These are phyloP conservation scores for Trypanosoma mega DNA, from an alignment of 208 protist genomes.

Conservation along the genomic window DNA sequence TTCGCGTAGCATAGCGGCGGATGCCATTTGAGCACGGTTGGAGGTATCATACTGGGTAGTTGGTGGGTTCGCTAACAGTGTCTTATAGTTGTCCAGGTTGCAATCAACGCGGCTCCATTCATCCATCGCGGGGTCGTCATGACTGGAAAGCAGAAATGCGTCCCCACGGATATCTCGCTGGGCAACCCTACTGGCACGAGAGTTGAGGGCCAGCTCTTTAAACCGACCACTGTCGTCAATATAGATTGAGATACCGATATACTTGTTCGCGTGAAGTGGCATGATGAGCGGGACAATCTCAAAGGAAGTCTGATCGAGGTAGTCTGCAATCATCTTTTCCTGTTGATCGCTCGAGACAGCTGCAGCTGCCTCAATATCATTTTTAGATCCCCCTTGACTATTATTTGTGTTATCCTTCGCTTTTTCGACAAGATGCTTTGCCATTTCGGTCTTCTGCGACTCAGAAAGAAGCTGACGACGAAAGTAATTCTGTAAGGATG, in stretches of 20 bases:
- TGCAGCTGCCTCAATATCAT: slow-evolving; percentile 8
- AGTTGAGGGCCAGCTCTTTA: slow-evolving; percentile 83
- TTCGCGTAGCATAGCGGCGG: slow-evolving; percentile 52
- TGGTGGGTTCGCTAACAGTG: slow-evolving; percentile 46
- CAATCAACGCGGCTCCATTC: slow-evolving; percentile 83
- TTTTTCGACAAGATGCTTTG: slow-evolving; percentile 41
- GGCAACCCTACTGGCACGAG: slow-evolving; percentile 76
- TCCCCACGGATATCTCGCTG: slow-evolving; percentile 89
- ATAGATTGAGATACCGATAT: slow-evolving; percentile 84
- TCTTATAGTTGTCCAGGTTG: slow-evolving; percentile 38
- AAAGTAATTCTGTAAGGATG: slow-evolving; percentile 65
- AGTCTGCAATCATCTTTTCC: slow-evolving; percentile 62
- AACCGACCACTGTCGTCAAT: slow-evolving; percentile 89
- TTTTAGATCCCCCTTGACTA: no score
- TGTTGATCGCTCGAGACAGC: slow-evolving; percentile 30
- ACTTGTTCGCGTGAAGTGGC: slow-evolving; percentile 68
- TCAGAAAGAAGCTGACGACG: slow-evolving; percentile 61
- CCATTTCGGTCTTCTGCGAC: slow-evolving; percentile 69
- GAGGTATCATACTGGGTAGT: slow-evolving; percentile 54
- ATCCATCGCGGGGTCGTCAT: slow-evolving; percentile 87
- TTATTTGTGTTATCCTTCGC: no score
- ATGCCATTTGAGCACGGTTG: slow-evolving; percentile 70
- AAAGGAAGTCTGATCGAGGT: slow-evolving; percentile 72
- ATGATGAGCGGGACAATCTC: slow-evolving; percentile 88
- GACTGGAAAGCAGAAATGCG: slow-evolving; percentile 83